These are phyloP conservation scores for Calophaca sinica DNA, from an alignment of 306 rosid species.

Conservation along the genomic window DNA sequence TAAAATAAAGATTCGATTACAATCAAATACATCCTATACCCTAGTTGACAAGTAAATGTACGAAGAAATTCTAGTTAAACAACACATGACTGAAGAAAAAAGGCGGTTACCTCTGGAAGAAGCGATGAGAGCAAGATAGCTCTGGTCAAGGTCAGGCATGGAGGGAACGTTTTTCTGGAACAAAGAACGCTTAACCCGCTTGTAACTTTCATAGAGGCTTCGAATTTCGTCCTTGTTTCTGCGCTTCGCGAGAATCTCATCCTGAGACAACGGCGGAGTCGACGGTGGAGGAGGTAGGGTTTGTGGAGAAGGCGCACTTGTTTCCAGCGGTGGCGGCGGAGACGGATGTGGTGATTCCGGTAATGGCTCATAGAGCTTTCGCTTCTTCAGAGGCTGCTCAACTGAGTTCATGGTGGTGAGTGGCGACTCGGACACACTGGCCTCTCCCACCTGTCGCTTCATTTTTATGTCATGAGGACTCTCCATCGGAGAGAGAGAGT, in stretches of 20 bases:
- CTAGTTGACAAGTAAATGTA: slow-evolving; percentile 1
- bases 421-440: slow-evolving; percentile 36
- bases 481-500: neutral
- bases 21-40: slow-evolving; percentile 7
- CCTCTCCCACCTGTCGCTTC: neutral
- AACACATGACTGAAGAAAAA: neutral
- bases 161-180: slow-evolving; percentile 36
- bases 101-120: slow-evolving; percentile 55
- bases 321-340: slow-evolving; percentile 22
- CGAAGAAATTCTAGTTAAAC: slow-evolving; percentile 15
- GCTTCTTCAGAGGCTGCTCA: slow-evolving; percentile 51
- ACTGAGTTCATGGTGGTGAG: slow-evolving; percentile 57
- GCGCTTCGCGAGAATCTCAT: slow-evolving; percentile 52
- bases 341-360: slow-evolving; percentile 34
- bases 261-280: slow-evolving; percentile 61
- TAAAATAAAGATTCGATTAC: slow-evolving; percentile 20
- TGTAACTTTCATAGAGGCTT: slow-evolving; percentile 46
- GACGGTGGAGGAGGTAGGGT: slow-evolving; percentile 52
- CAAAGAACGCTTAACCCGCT: slow-evolving; percentile 46
- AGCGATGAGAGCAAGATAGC: slow-evolving; percentile 55
- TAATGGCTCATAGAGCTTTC: slow-evolving; percentile 40
- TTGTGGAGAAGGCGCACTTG: slow-evolving; percentile 38
- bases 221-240: slow-evolving; percentile 54
- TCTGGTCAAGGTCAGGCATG: slow-evolving; percentile 53
- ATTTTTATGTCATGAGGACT: neutral